A percentile compares a stretch with the other conserved stretches of the same genome.
Evolutionary conservation across 495 filamentous ascomycete species (phyloP).

Genomic region (Penicillium atrosanguineum): DNA sequence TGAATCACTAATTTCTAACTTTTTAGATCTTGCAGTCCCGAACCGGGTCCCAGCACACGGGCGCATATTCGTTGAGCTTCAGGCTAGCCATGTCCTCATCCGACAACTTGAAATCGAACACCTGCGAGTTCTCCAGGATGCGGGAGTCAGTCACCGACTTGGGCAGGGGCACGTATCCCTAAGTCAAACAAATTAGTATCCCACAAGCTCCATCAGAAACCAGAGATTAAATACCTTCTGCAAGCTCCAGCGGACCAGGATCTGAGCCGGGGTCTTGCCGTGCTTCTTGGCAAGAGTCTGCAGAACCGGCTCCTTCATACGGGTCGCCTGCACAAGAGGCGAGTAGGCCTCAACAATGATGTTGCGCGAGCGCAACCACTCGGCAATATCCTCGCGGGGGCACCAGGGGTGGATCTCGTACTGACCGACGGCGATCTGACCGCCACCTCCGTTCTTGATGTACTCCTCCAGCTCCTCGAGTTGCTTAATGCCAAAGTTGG

Average conservation of each 20-base stretch:
- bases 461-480: constrained; percentile 66
- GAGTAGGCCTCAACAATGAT: constrained; percentile 78
- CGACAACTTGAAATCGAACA: constrained; percentile 79
- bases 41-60: constrained; percentile 75
- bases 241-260: constrained; percentile 83
- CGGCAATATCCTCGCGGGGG: constrained; percentile 68
- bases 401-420: constrained; percentile 92
- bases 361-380: constrained; percentile 68
- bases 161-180: constrained; percentile 62
- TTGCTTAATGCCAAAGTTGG: constrained; percentile 55
- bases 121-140: constrained; percentile 68
- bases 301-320: constrained; percentile 63
- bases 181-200: constrained; percentile 58
- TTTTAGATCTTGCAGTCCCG: constrained; percentile 31
- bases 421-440: constrained; percentile 77
- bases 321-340: constrained; percentile 67
- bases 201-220: constrained; percentile 1
- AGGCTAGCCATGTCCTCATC: constrained; percentile 56
- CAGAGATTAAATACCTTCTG: constrained; percentile 56
- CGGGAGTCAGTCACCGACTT: constrained; percentile 60
- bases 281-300: constrained; percentile 63
- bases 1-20: background rate
- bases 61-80: constrained; percentile 54
- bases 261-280: constrained; percentile 70
- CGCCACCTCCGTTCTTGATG: constrained; percentile 70